phyloP scores from a whole-genome alignment of 2,329 filamentous ascomycete species.

The Immersiporthe knoxdaviesiana region DNA sequence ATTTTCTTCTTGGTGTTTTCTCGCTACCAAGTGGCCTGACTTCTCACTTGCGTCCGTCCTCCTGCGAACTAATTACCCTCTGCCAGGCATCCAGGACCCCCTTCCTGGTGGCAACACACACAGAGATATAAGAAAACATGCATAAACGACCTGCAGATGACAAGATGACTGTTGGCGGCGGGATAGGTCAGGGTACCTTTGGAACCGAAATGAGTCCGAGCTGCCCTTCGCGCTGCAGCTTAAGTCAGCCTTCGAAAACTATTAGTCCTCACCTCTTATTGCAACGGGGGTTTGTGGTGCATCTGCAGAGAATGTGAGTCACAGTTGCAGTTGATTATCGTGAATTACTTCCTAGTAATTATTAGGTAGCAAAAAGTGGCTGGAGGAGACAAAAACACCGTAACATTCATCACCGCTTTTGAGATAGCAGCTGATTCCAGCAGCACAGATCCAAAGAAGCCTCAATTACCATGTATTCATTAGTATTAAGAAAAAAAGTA shows the following conservation, averaged over 20 bases:
- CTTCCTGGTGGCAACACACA: not conserved
- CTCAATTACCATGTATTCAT: not conserved
- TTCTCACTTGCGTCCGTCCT: not conserved
- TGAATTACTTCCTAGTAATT: not conserved
- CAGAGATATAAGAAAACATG: not conserved
- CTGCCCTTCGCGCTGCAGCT: not conserved
- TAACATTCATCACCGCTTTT: not conserved
- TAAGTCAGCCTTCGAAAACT: not conserved
- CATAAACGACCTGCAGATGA: conserved; percentile 2
- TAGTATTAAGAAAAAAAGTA: no score
- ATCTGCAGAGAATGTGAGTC: not conserved
- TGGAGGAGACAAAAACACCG: not conserved
- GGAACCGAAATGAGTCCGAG: not conserved
- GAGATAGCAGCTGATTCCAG: not conserved
- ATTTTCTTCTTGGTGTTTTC: no score
- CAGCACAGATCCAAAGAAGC: not conserved
- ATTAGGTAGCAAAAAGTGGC: no score
- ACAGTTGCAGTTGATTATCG: not conserved
- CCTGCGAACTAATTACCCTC: no score
- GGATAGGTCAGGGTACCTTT: not conserved
- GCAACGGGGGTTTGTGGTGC: not conserved
- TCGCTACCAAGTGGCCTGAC: not conserved
- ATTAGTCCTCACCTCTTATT: not conserved
- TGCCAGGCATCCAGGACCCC: not conserved
- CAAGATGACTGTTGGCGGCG: not conserved